Evolutionary conservation across 768 basidiomycete genomes (phyloP).

Genomic region (Tricholoma flavovirens): DNA sequence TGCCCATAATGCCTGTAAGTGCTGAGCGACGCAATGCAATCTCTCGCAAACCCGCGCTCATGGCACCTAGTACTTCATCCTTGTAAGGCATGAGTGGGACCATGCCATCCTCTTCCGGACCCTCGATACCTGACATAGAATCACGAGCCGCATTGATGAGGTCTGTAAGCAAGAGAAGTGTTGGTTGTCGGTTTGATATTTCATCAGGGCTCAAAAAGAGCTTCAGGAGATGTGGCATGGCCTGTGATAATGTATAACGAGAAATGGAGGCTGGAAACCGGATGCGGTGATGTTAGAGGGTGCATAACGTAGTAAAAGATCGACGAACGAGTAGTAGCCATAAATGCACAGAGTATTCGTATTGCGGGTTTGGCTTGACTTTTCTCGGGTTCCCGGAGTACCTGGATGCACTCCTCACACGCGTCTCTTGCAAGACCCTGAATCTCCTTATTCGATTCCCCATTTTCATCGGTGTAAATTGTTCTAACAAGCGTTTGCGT

Average conservation of each 20-base stretch:
- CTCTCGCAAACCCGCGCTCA: slow-evolving; percentile 52
- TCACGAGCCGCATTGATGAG: slow-evolving; percentile 51
- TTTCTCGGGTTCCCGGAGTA: slow-evolving; percentile 89
- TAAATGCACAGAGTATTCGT: slow-evolving; percentile 73
- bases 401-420: slow-evolving; percentile 73
- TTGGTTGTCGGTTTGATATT: slow-evolving; percentile 55
- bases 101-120: slow-evolving; percentile 21
- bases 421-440: slow-evolving; percentile 66
- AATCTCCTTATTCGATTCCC: slow-evolving; percentile 35
- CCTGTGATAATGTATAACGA: slow-evolving; percentile 59
- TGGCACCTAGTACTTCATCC: slow-evolving; percentile 67
- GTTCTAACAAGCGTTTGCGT: slow-evolving; percentile 69
- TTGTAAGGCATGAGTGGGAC: slow-evolving; percentile 53
- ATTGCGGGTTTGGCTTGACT: slow-evolving; percentile 84
- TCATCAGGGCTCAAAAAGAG: slow-evolving; percentile 74
- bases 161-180: slow-evolving; percentile 63
- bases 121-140: slow-evolving; percentile 21
- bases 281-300: background rate
- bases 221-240: slow-evolving; percentile 68
- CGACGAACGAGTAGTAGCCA: slow-evolving; percentile 71
- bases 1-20: slow-evolving; percentile 55
- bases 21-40: slow-evolving; percentile 50
- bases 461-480: slow-evolving; percentile 51
- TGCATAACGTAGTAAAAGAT: slow-evolving; percentile 5
- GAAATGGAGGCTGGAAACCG: slow-evolving; percentile 55